Evolutionary conservation across 2,329 filamentous ascomycete genomes (phyloP).

Genomic region (Aspergillus flavus): DNA sequence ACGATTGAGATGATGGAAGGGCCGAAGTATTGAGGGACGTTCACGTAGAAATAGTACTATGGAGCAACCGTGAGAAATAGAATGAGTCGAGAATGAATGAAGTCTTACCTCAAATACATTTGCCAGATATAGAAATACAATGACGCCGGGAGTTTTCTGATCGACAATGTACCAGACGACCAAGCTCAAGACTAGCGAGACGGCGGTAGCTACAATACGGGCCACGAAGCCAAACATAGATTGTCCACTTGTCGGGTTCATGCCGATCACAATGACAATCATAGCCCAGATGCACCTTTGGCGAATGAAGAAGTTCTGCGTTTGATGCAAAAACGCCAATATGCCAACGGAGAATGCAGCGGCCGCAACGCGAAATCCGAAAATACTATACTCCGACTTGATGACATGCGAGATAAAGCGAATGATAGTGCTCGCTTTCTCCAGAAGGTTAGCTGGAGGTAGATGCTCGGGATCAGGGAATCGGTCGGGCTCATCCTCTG

Average conservation of each 20-base stretch:
- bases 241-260: constrained; percentile 68
- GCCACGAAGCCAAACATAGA: constrained; percentile 70
- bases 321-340: constrained; percentile 64
- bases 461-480: constrained; percentile 69
- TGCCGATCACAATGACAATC: constrained; percentile 72
- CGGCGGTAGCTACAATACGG: constrained; percentile 63
- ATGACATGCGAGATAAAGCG: constrained; percentile 61
- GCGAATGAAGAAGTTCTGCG: constrained; percentile 66
- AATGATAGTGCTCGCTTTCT: constrained; percentile 62
- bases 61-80: constrained; percentile 6
- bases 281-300: constrained; percentile 75
- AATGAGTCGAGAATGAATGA: background rate
- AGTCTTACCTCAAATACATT: constrained; percentile 54
- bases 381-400: constrained; percentile 64
- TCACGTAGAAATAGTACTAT: constrained; percentile 67
- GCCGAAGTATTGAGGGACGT: constrained; percentile 64
- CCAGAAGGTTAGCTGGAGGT: constrained; percentile 61
- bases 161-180: constrained; percentile 74
- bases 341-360: constrained; percentile 73
- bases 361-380: constrained; percentile 70
- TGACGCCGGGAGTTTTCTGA: constrained; percentile 61
- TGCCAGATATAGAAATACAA: constrained; percentile 70
- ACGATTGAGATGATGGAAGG: constrained; percentile 62
- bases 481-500: constrained; percentile 46
- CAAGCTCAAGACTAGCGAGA: constrained; percentile 63